Base-by-base conservation (phyloP, 768 basidiomycete species). In the Cystobasidium tubakii region DNA sequence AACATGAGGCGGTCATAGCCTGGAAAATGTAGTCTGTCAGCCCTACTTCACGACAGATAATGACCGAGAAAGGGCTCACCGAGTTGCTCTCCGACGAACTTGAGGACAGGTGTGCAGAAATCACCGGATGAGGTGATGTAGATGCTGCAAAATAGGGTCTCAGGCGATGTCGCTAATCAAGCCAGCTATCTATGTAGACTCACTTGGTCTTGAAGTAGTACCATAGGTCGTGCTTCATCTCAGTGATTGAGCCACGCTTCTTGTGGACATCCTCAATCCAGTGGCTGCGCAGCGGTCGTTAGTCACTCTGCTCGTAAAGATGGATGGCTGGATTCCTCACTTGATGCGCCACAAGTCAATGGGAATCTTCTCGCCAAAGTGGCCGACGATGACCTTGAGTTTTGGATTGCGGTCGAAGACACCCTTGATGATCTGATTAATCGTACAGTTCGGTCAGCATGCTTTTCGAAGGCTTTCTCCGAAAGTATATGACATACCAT, bases 341-440 rank as follows among this genome's bases (percentile, higher is more conserved):
- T 50, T 43, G 44, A 50, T 43, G 17, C 42, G 27, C 57, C 62
- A 60, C 31, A 66, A 43, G 39, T 66, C 64, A 29, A 53, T 53
- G 46, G 64, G 64, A 21, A 66, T 66, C 54, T 72, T 60, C 36
- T 72, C 70, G 31, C 70, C 70, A 29, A 72, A 55, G 55, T 72
- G 70, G 17, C 70, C 70, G 3, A 72, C 46, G 44, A 75, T 75
- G 17, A 75, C 62, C 46, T 66, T 50, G 17, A 75, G 67, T 71
- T 75, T 75, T 4, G 74, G 74, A 71, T 62, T 36, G 1, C 74
- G 66, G 60, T 75, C 74, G 55, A 75, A 75, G 54, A 75, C 74
- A 29, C 74, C 74, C 21, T 70, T 71, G 69, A 67, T 66, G 73
- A 74, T 74, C 66, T 60, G 57, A 17, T 12, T 21, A 29, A 27